Conservation (phyloP, 1,284 basidiomycete species). For the Ceratobasidium theobromae region DNA sequence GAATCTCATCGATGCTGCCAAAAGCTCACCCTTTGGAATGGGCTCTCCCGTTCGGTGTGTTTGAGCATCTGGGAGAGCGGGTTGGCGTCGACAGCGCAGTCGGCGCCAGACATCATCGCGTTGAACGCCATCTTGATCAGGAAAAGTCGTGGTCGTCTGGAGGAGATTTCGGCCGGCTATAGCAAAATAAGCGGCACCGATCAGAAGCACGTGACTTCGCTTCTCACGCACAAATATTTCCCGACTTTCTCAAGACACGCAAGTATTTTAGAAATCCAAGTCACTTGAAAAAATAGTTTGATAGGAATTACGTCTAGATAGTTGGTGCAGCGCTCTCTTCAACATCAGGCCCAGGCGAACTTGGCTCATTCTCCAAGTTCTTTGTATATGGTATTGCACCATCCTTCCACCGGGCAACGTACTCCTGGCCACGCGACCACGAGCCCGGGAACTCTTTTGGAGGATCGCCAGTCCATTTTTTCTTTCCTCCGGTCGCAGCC, state of each 20-base stretch:
- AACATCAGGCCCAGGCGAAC: background rate
- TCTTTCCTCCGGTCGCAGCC: slow-evolving; percentile 62
- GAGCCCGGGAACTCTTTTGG: slow-evolving; percentile 48
- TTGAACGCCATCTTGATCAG: slow-evolving; percentile 44
- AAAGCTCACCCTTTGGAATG: slow-evolving; percentile 69
- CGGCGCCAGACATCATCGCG: slow-evolving; percentile 82
- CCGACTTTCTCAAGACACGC: background rate
- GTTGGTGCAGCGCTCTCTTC: background rate
- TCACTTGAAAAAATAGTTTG: too few relatives aligned
- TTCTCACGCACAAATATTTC: background rate
- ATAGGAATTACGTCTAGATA: too few relatives aligned
- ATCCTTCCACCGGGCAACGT: slow-evolving; percentile 67
- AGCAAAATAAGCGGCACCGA: slow-evolving; percentile 20
- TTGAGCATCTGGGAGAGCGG: slow-evolving; percentile 90
- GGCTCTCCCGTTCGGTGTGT: slow-evolving; percentile 87
- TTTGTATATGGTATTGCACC: slow-evolving; percentile 57
- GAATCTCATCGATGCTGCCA: slow-evolving; percentile 13
- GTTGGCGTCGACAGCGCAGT: slow-evolving; percentile 84
- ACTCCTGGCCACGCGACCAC: slow-evolving; percentile 70
- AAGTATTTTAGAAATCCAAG: background rate
- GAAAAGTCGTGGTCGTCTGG: slow-evolving; percentile 1
- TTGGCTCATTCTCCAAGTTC: background rate
- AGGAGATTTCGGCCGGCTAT: slow-evolving; percentile 15
- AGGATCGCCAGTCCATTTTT: slow-evolving; percentile 69
- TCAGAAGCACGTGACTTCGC: slow-evolving; percentile 11